phyloP scores from a whole-genome alignment of 768 basidiomycete genomes.

The Kwoniella europaea region DNA sequence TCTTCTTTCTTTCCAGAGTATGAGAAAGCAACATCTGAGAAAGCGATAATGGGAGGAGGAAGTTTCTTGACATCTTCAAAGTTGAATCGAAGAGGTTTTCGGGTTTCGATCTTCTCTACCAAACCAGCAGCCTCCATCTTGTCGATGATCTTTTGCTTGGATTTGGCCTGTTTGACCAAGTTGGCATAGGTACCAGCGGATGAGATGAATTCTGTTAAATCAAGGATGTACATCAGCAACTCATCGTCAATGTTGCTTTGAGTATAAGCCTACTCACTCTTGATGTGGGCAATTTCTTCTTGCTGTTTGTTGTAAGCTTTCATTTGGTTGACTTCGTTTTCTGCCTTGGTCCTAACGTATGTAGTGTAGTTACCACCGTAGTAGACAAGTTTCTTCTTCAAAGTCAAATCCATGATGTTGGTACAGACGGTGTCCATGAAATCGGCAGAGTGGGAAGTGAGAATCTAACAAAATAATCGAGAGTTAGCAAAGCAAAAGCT shows the following conservation, averaged over 20 bases:
- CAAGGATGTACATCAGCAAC: conserved; percentile 11
- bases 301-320: conserved; percentile 99
- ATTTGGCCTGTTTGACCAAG: conserved; percentile 97
- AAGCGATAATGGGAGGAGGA: conserved; percentile 96
- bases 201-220: conserved; percentile 79
- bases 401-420: conserved; percentile 94
- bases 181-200: conserved; percentile 99
- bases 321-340: conserved; percentile 99
- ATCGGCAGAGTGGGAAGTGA: conserved; percentile 96
- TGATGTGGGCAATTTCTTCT: conserved; percentile 97
- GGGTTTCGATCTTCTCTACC: conserved; percentile 83
- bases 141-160: conserved; percentile 99
- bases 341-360: conserved; percentile 92
- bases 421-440: conserved; percentile 98
- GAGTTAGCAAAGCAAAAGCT: not conserved
- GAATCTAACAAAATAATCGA: conserved; percentile 8
- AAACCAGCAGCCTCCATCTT: conserved; percentile 99
- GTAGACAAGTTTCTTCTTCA: conserved; percentile 86
- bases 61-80: conserved; percentile 93
- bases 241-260: not conserved
- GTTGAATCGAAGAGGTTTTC: conserved; percentile 81
- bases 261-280: conserved; percentile 66
- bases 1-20: conserved; percentile 90
- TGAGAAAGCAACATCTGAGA: conserved; percentile 90
- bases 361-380: conserved; percentile 96